phyloP scores from a whole-genome alignment of 805 yeast genomes.

The Metschnikowia rubicola region DNA sequence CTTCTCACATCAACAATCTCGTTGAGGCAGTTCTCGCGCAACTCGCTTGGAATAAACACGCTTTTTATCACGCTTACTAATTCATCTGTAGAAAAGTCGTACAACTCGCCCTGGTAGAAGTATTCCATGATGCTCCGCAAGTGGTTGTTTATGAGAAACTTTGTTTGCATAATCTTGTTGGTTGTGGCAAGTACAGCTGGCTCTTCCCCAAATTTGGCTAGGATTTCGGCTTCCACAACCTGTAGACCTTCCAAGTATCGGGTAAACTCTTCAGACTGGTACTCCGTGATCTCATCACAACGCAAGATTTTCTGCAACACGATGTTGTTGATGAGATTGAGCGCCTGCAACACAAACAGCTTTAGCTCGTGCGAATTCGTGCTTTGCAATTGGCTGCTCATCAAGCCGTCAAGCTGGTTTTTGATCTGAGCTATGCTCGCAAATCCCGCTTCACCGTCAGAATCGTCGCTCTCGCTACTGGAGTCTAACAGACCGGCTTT shows the following conservation, averaged over 20 bases:
- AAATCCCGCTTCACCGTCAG: slow-evolving; percentile 13
- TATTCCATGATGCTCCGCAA: slow-evolving; percentile 45
- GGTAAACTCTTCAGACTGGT: slow-evolving; percentile 30
- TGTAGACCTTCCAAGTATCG: slow-evolving; percentile 20
- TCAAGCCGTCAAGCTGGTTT: slow-evolving; percentile 12
- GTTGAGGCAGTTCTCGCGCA: slow-evolving; percentile 40
- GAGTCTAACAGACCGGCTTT: slow-evolving; percentile 15
- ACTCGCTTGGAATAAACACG: slow-evolving; percentile 45
- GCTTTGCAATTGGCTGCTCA: slow-evolving; percentile 20
- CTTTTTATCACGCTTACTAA: slow-evolving; percentile 38
- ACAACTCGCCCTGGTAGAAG: slow-evolving; percentile 52
- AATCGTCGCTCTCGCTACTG: slow-evolving; percentile 10
- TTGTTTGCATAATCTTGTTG: slow-evolving; percentile 26
- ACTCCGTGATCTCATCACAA: slow-evolving; percentile 34
- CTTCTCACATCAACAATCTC: slow-evolving; percentile 47
- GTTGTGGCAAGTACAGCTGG: slow-evolving; percentile 9
- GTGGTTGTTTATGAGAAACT: slow-evolving; percentile 34
- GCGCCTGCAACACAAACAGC: slow-evolving; percentile 22
- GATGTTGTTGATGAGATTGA: slow-evolving; percentile 30
- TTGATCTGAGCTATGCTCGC: slow-evolving; percentile 17
- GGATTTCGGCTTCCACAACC: slow-evolving; percentile 3
- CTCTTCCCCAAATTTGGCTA: slow-evolving; percentile 11
- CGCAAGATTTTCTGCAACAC: slow-evolving; percentile 24
- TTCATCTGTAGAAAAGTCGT: slow-evolving; percentile 47
- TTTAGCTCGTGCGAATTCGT: slow-evolving; percentile 30